These are phyloP conservation scores for Pelagophyceae sp. DNA, from an alignment of 352 stramenopile species.

Conservation along the genomic window DNA sequence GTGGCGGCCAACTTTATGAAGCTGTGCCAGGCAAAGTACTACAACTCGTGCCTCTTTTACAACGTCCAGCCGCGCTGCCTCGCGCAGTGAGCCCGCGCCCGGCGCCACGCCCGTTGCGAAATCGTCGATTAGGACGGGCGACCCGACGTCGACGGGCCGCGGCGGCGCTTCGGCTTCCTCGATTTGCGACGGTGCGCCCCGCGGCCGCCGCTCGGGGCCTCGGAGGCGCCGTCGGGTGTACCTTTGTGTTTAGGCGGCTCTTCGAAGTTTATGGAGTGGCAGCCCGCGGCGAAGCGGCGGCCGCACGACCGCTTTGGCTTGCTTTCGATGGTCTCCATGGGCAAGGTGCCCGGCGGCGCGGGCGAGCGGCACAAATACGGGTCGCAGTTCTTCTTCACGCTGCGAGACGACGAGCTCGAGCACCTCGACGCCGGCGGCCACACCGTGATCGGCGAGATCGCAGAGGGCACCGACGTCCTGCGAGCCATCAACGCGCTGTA, in stretches of 20 bases:
- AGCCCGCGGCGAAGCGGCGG: not conserved
- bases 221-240: constrained; percentile 31
- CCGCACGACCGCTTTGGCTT: constrained; percentile 35
- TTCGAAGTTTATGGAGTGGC: constrained; percentile 9
- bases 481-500: constrained; percentile 85
- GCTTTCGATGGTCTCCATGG: constrained; percentile 59
- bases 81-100: too few relatives aligned
- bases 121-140: too few relatives aligned
- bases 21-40: constrained; percentile 81
- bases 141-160: constrained; percentile 80
- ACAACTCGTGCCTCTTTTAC: constrained; percentile 84
- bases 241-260: not conserved
- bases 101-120: too few relatives aligned
- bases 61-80: constrained; percentile 92
- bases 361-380: constrained; percentile 58
- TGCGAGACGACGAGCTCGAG: constrained; percentile 68
- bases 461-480: constrained; percentile 84
- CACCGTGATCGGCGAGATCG: constrained; percentile 54
- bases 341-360: constrained; percentile 34
- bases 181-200: too few relatives aligned
- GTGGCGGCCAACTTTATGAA: constrained; percentile 84
- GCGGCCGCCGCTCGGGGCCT: not conserved
- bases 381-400: constrained; percentile 94
- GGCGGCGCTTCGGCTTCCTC: constrained; percentile 71
- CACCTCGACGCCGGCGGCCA: constrained; percentile 61